These are phyloP conservation scores for Plantago ovata DNA, from an alignment of 257 asterid species.

Conservation along the genomic window DNA sequence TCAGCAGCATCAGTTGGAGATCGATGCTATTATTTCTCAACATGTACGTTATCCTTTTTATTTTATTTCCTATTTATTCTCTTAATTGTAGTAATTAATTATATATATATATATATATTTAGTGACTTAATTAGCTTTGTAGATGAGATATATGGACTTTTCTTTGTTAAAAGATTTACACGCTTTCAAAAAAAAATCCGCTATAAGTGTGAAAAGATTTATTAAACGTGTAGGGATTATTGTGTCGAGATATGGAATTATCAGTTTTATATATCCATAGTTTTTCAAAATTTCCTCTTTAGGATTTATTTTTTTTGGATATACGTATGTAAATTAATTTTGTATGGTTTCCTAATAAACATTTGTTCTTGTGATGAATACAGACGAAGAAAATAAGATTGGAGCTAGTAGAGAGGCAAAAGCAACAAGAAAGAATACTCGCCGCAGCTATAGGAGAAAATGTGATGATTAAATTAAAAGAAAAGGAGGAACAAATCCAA, in stretches of 20 bases:
- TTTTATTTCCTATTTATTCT: too few relatives aligned
- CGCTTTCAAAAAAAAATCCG: too few relatives aligned
- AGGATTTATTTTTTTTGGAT: neutral
- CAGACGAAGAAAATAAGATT: conserved; percentile 48
- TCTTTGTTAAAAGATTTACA: too few relatives aligned
- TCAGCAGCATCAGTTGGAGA: conserved; percentile 40
- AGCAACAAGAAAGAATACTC: conserved; percentile 30
- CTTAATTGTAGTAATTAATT: too few relatives aligned
- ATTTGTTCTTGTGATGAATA: neutral
- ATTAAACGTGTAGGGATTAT: neutral
- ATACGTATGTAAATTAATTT: neutral
- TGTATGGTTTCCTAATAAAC: neutral
- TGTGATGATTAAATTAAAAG: conserved; percentile 33
- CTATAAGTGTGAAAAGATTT: too few relatives aligned
- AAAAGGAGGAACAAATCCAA: conserved; percentile 55
- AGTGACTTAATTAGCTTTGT: too few relatives aligned
- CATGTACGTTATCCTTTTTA: conserved; percentile 37
- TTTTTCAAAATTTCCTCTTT: too few relatives aligned
- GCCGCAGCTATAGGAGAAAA: conserved; percentile 44
- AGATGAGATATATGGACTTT: too few relatives aligned
- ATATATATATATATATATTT: too few relatives aligned
- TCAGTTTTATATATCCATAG: too few relatives aligned
- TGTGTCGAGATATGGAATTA: too few relatives aligned
- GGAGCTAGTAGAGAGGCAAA: conserved; percentile 43
- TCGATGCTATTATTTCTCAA: conserved; percentile 42